Evolutionary conservation across 2,329 filamentous ascomycete species (phyloP).

Genomic region (Sporothrix mexicana): DNA sequence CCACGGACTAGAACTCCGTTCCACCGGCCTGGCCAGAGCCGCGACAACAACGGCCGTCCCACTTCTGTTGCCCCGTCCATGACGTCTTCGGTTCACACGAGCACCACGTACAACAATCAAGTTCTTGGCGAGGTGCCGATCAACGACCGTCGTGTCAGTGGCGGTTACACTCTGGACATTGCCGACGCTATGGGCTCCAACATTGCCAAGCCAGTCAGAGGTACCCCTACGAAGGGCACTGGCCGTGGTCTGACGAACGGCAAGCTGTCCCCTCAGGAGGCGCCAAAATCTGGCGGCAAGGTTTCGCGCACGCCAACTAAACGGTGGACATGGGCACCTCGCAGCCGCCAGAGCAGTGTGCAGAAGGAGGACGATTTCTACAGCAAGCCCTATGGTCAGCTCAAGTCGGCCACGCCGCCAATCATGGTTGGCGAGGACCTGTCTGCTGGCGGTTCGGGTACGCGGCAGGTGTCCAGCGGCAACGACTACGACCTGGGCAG

Average conservation of each 20-base stretch:
- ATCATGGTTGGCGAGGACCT: slow-evolving; percentile 53
- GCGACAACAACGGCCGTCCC: slow-evolving; percentile 39
- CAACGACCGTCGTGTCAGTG: slow-evolving; percentile 52
- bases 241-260: slow-evolving; percentile 24
- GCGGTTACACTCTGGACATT: slow-evolving; percentile 42
- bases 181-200: slow-evolving; percentile 26
- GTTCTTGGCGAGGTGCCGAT: slow-evolving; percentile 53
- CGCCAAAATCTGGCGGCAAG: neutral
- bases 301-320: slow-evolving; percentile 32
- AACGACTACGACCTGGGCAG: slow-evolving; percentile 56
- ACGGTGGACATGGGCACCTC: slow-evolving; percentile 37
- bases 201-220: neutral
- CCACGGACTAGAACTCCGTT: slow-evolving; percentile 38
- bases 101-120: slow-evolving; percentile 38
- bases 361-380: slow-evolving; percentile 58
- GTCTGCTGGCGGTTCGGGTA: slow-evolving; percentile 42
- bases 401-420: slow-evolving; percentile 60
- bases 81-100: slow-evolving; percentile 35
- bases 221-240: neutral
- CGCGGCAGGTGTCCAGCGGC: slow-evolving; percentile 63
- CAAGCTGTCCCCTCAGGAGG: slow-evolving; percentile 20
- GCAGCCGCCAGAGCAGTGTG: slow-evolving; percentile 51
- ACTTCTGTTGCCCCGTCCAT: slow-evolving; percentile 38
- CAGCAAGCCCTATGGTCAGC: slow-evolving; percentile 63
- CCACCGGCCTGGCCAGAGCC: slow-evolving; percentile 42